Conservation (phyloP, 2,329 filamentous ascomycete species). For the Tolypocladium cylindrosporum region DNA sequence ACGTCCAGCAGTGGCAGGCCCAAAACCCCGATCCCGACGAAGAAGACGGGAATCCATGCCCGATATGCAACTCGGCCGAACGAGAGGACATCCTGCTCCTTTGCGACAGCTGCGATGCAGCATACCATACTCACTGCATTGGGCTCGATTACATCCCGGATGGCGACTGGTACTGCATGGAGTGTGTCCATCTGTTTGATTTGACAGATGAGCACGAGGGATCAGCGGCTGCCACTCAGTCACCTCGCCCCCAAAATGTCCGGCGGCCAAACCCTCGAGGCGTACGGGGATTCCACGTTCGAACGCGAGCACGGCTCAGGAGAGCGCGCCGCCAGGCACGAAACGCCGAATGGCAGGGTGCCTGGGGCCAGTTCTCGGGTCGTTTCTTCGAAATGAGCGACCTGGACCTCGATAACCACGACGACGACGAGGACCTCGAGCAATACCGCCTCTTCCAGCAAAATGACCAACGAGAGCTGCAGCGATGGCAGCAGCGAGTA, state of each 20-base stretch:
- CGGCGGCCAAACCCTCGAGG: slow-evolving; percentile 21
- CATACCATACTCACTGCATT: slow-evolving; percentile 87
- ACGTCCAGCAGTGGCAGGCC: slow-evolving; percentile 63
- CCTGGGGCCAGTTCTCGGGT: slow-evolving; percentile 60
- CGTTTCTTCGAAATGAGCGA: slow-evolving; percentile 49
- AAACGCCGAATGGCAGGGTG: slow-evolving; percentile 78
- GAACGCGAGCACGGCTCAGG: slow-evolving; percentile 49
- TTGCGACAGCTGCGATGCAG: slow-evolving; percentile 82
- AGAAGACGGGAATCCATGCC: slow-evolving; percentile 65
- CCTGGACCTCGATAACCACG: slow-evolving; percentile 29
- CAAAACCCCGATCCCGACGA: slow-evolving; percentile 58
- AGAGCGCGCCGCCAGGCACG: slow-evolving; percentile 52
- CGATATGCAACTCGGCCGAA: slow-evolving; percentile 71
- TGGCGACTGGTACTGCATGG: slow-evolving; percentile 84
- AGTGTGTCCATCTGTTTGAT: slow-evolving; percentile 51
- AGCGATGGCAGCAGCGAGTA: slow-evolving; percentile 75
- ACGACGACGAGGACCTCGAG: slow-evolving; percentile 56
- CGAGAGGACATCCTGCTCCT: slow-evolving; percentile 78
- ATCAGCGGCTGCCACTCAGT: slow-evolving; percentile 22
- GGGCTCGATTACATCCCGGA: slow-evolving; percentile 67
- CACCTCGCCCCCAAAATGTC: slow-evolving; percentile 18
- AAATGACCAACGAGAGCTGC: slow-evolving; percentile 48
- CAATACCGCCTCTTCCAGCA: slow-evolving; percentile 44
- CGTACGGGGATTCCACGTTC: slow-evolving; percentile 27
- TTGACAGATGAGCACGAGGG: slow-evolving; percentile 18